phyloP scores from a whole-genome alignment of 495 filamentous ascomycete species.

The Penicillium cinerascens region DNA sequence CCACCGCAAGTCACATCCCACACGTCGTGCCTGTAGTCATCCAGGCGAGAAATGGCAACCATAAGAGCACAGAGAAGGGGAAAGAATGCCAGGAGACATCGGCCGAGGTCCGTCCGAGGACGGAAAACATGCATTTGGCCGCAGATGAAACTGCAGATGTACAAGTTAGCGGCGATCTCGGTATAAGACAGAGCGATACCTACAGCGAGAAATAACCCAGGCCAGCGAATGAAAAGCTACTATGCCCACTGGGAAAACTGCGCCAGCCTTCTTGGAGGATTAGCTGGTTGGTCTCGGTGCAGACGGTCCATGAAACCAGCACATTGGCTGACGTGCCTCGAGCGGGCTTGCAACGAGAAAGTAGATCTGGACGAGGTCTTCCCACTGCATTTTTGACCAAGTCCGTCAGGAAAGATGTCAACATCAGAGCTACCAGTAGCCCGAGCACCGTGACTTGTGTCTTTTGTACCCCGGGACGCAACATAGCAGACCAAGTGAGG shows the following conservation, averaged over 20 bases:
- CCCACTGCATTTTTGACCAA: conserved; percentile 90
- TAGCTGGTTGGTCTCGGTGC: conserved; percentile 74
- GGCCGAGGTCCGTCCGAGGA: conserved; percentile 66
- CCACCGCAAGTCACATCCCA: conserved; percentile 83
- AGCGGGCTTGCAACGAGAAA: conserved; percentile 78
- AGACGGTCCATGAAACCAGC: conserved; percentile 72
- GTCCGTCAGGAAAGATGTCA: conserved; percentile 83
- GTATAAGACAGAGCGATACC: conserved; percentile 9
- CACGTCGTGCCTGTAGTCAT: conserved; percentile 94
- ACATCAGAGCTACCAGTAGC: conserved; percentile 68
- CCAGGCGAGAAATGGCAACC: conserved; percentile 85
- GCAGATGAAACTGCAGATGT: conserved; percentile 55
- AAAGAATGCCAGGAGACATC: conserved; percentile 51
- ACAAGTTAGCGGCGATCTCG: neutral
- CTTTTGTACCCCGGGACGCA: conserved; percentile 66
- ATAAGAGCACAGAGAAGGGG: conserved; percentile 78
- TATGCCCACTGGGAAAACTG: conserved; percentile 88
- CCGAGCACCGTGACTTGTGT: conserved; percentile 82
- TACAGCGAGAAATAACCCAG: conserved; percentile 75
- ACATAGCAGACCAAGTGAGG: conserved; percentile 58
- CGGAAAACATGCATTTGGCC: conserved; percentile 78
- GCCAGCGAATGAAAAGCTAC: conserved; percentile 79
- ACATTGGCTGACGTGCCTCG: conserved; percentile 59
- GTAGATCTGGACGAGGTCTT: conserved; percentile 83
- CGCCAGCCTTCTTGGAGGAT: conserved; percentile 89